Conservation (phyloP, 352 stramenopile species). For the Pythium utonaiense region DNA sequence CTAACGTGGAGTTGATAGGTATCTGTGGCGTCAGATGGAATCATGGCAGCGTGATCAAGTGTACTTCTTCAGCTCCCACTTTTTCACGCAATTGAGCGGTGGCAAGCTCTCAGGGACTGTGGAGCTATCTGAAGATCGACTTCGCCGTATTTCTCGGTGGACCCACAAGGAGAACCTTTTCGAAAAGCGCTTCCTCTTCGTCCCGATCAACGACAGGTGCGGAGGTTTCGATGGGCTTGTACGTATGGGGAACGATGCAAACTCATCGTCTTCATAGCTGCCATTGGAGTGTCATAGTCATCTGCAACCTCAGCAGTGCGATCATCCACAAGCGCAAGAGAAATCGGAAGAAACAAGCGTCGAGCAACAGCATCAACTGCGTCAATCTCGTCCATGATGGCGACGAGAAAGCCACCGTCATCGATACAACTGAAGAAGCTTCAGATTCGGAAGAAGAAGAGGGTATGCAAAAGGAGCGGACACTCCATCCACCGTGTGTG, state of each 20-base stretch:
- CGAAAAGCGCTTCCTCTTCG: constrained; percentile 82
- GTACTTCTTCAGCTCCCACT: constrained; percentile 95
- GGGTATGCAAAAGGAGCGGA: constrained; percentile 35
- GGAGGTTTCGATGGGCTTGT: too few relatives aligned
- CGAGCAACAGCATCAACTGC: constrained; percentile 27
- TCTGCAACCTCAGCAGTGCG: constrained; percentile 79
- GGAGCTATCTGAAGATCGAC: constrained; percentile 36
- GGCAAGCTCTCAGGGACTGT: constrained; percentile 27
- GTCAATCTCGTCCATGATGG: constrained; percentile 30
- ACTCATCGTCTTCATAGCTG: constrained; percentile 40
- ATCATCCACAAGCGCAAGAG: constrained; percentile 43
- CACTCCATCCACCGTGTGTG: constrained; percentile 64
- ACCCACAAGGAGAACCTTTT: constrained; percentile 87
- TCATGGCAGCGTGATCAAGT: constrained; percentile 55
- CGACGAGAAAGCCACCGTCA: constrained; percentile 1
- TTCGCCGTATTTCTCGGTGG: constrained; percentile 66
- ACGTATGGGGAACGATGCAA: not conserved
- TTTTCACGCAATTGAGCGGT: constrained; percentile 90
- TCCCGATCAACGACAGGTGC: constrained; percentile 88
- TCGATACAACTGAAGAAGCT: constrained; percentile 26
- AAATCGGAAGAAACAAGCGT: constrained; percentile 8
- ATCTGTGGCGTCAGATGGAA: constrained; percentile 65
- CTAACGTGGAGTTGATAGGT: constrained; percentile 28
- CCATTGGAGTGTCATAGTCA: constrained; percentile 88
- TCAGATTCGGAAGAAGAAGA: constrained; percentile 48